These are phyloP conservation scores for Yamadazyma jaroonii DNA, from an alignment of 1,139 yeast species.

Conservation along the genomic window DNA sequence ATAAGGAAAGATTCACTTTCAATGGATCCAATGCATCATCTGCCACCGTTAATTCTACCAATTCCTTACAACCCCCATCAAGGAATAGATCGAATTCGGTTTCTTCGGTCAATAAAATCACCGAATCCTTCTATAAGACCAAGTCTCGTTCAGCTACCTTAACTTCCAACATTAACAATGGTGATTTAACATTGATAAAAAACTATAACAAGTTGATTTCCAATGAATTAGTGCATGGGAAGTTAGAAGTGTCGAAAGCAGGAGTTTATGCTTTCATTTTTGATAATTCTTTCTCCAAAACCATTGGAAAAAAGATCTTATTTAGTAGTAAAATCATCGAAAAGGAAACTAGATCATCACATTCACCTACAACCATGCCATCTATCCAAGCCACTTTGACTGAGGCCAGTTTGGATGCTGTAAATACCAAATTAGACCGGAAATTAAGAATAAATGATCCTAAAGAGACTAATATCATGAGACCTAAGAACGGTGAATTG, in stretches of 20 bases:
- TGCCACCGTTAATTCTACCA: conserved; percentile 10
- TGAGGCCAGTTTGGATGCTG: background rate
- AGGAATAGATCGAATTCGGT: conserved; percentile 34
- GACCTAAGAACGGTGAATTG: conserved; percentile 56
- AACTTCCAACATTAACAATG: conserved; percentile 30
- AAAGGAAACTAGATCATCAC: conserved; percentile 1
- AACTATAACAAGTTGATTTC: conserved; percentile 48
- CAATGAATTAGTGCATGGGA: conserved; percentile 63
- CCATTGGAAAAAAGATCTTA: conserved; percentile 74
- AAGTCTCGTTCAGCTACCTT: conserved; percentile 37
- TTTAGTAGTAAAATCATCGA: conserved; percentile 55
- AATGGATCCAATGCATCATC: conserved; percentile 9
- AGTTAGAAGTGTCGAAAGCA: conserved; percentile 51
- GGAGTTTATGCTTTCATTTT: conserved; percentile 84
- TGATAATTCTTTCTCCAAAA: conserved; percentile 89
- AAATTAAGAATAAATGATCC: background rate
- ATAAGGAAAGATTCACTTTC: background rate
- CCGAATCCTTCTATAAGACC: conserved; percentile 31
- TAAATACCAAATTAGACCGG: background rate
- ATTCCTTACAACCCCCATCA: conserved; percentile 9
- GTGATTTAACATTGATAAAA: conserved; percentile 39
- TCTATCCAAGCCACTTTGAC: conserved; percentile 4
- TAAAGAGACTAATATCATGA: conserved; percentile 17
- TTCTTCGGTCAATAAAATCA: conserved; percentile 37
- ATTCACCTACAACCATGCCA: conserved; percentile 1